A percentile compares a stretch with the other conserved stretches of the same genome.
Evolutionary conservation across 164 flowering plant species (phyloP).

Genomic region (Macadamia integrifolia): DNA sequence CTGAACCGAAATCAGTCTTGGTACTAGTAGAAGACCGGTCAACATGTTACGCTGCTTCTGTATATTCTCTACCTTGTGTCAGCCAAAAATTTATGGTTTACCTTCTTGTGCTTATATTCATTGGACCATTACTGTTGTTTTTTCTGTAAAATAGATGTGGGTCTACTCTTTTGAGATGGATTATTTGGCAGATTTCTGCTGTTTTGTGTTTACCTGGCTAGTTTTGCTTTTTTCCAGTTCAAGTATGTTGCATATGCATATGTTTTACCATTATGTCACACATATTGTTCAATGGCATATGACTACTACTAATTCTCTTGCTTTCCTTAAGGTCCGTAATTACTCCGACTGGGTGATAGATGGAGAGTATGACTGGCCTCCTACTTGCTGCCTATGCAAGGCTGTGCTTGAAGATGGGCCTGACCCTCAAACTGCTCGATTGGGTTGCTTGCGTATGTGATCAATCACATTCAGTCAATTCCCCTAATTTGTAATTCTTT

Average conservation of each 20-base stretch:
- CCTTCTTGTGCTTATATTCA: too few species aligned
- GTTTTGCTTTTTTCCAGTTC: background rate
- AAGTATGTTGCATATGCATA: background rate
- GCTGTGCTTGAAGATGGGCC: slow-evolving; percentile 55
- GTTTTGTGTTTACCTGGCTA: background rate
- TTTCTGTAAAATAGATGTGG: too few species aligned
- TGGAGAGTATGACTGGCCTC: slow-evolving; percentile 99
- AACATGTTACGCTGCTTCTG: too few species aligned
- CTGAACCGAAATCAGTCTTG: too few species aligned
- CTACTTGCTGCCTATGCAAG: slow-evolving; percentile 76
- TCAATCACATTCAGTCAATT: slow-evolving; percentile 5
- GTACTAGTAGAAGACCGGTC: too few species aligned
- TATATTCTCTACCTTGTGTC: too few species aligned
- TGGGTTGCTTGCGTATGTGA: slow-evolving; percentile 98
- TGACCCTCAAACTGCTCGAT: slow-evolving; percentile 66
- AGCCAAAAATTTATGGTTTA: too few species aligned
- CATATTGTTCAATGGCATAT: slow-evolving; percentile 4
- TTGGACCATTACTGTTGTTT: too few species aligned
- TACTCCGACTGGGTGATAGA: slow-evolving; percentile 99
- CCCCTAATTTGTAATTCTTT: background rate
- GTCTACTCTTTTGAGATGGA: too few species aligned
- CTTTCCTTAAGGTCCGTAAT: slow-evolving; percentile 56
- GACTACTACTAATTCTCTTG: slow-evolving; percentile 14
- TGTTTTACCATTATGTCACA: background rate
- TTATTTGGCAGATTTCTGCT: background rate